Evolutionary conservation across 1,284 basidiomycete genomes (phyloP).

Genomic region (Cutaneotrichosporon spelunceum): DNA sequence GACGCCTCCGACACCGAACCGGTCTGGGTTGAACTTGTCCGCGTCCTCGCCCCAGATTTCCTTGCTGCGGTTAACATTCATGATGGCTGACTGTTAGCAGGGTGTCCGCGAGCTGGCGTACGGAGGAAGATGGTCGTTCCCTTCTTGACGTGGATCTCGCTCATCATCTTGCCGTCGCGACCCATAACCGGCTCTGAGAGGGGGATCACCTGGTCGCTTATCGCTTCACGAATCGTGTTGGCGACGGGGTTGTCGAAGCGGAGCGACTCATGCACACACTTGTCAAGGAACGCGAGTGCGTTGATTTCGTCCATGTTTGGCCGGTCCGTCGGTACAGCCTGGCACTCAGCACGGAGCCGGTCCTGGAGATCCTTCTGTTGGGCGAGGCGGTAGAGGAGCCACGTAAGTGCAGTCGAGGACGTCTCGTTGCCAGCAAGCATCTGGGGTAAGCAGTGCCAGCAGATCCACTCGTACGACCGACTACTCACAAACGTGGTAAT

Average conservation of each 20-base stretch:
- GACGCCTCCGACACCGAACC: conserved; percentile 36
- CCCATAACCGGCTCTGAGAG: conserved; percentile 52
- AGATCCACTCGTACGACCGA: conserved; percentile 1
- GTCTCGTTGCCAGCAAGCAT: conserved; percentile 68
- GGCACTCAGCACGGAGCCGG: conserved; percentile 59
- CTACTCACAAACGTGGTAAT: conserved; percentile 67
- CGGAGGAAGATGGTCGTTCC: conserved; percentile 46
- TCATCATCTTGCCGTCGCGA: conserved; percentile 48
- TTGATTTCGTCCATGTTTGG: conserved; percentile 39
- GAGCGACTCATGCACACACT: conserved; percentile 66
- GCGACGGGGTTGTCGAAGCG: conserved; percentile 65
- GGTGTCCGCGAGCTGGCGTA: conserved; percentile 20
- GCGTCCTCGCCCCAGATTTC: conserved; percentile 69
- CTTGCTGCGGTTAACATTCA: conserved; percentile 60
- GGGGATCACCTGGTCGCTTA: conserved; percentile 62
- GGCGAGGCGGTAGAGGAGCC: conserved; percentile 69
- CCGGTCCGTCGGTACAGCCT: conserved; percentile 47
- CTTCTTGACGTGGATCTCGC: conserved; percentile 37
- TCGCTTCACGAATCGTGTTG: conserved; percentile 61
- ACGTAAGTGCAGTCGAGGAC: conserved; percentile 66
- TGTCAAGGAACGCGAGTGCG: conserved; percentile 59
- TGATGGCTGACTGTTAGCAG: conserved; percentile 39
- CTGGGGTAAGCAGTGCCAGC: conserved; percentile 16
- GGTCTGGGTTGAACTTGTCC: conserved; percentile 56
- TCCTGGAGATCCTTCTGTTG: conserved; percentile 58